phyloP scores from a whole-genome alignment of 2,329 filamentous ascomycete genomes.

The Chaetomiaceae sp. region DNA sequence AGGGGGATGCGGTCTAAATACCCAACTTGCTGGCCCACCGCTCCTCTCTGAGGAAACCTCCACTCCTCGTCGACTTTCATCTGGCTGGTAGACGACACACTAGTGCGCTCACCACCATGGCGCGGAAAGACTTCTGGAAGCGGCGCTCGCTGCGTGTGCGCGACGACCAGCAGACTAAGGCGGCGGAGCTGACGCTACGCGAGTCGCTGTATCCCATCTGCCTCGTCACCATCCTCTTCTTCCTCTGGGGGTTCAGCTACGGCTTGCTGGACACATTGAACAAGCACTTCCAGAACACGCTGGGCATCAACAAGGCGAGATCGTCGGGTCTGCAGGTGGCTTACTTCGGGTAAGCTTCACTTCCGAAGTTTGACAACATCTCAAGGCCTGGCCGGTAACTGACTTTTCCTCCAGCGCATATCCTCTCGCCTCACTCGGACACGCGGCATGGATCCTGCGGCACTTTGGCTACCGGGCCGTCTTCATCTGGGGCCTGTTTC shows the following conservation, averaged over 20 bases:
- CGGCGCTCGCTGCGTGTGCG: slow-evolving; percentile 40
- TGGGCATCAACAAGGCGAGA: slow-evolving; percentile 48
- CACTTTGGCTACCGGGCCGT: slow-evolving; percentile 58
- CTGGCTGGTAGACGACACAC: too few species aligned
- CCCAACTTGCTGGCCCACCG: too few species aligned
- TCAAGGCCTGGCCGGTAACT: neutral
- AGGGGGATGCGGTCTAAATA: too few species aligned
- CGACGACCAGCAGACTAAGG: slow-evolving; percentile 36
- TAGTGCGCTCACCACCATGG: neutral
- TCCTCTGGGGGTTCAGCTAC: slow-evolving; percentile 57
- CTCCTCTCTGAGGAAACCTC: neutral
- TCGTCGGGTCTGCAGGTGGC: slow-evolving; percentile 58
- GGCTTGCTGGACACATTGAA: slow-evolving; percentile 49
- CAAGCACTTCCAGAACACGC: slow-evolving; percentile 52
- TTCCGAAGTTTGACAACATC: neutral
- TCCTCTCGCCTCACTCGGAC: slow-evolving; percentile 62
- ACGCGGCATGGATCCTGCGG: slow-evolving; percentile 60
- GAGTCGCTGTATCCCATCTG: slow-evolving; percentile 61
- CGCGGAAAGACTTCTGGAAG: slow-evolving; percentile 37
- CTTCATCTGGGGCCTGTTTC: slow-evolving; percentile 59
- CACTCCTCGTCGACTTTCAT: too few species aligned
- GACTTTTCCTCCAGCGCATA: slow-evolving; percentile 45
- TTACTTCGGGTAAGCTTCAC: slow-evolving; percentile 51
- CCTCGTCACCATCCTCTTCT: slow-evolving; percentile 60
- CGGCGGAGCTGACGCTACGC: slow-evolving; percentile 54